These are phyloP conservation scores for Kwoniella dendrophila DNA, from an alignment of 768 basidiomycete genomes.

Conservation along the genomic window DNA sequence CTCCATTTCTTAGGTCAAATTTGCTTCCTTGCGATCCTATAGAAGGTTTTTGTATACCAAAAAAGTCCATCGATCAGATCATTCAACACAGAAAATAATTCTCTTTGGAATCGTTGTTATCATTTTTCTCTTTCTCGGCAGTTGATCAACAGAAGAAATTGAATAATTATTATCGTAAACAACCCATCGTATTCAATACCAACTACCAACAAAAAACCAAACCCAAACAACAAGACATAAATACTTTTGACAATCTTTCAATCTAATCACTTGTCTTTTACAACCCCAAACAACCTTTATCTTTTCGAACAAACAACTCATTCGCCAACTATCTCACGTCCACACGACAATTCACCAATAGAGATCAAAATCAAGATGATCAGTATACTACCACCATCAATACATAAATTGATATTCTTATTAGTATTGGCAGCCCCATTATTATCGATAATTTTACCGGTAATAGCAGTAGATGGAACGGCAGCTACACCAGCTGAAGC, in stretches of 20 bases:
- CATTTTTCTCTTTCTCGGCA: no score
- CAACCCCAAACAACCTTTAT: neutral
- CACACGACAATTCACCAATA: constrained; percentile 2
- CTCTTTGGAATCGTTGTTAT: no score
- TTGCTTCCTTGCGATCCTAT: no score
- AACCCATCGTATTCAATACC: no score
- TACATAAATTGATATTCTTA: constrained; percentile 29
- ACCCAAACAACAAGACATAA: neutral
- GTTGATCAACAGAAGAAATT: no score
- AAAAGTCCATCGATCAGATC: no score
- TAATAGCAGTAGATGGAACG: constrained; percentile 21
- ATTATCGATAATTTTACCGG: constrained; percentile 22
- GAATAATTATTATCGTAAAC: no score
- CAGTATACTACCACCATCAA: constrained; percentile 26
- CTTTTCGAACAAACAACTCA: neutral
- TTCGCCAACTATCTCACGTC: constrained; percentile 11
- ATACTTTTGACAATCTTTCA: neutral
- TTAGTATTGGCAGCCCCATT: constrained; percentile 41
- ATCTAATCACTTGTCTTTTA: neutral
- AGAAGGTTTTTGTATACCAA: no score
- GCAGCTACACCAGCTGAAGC: constrained; percentile 26
- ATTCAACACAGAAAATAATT: no score
- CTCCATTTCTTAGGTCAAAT: no score
- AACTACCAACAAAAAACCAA: no score
- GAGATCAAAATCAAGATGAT: constrained; percentile 6